Conservation (phyloP, 225 moss, liverwort and hornwort genomes). For the Ulota crispa region DNA sequence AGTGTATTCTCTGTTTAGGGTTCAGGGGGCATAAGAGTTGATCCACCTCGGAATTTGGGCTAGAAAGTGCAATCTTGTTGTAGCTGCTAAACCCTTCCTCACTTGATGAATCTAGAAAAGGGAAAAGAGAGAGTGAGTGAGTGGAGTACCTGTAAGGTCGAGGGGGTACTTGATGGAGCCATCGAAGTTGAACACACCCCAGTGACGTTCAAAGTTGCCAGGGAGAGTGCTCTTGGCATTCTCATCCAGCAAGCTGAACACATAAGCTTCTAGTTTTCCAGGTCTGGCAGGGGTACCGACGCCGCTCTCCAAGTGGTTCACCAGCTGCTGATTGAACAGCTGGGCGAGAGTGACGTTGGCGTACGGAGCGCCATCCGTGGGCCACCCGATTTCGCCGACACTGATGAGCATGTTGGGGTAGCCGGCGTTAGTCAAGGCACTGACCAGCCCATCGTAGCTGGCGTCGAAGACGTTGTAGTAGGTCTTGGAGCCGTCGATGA, state of each 20-base stretch:
- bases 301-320: conserved; percentile 63
- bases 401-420: conserved; percentile 66
- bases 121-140: background rate
- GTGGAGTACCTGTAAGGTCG: conserved; percentile 62
- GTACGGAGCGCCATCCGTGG: conserved; percentile 71
- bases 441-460: conserved; percentile 74
- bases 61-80: background rate
- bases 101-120: background rate
- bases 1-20: background rate
- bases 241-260: conserved; percentile 92
- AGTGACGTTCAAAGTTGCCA: conserved; percentile 86
- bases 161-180: conserved; percentile 76
- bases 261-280: conserved; percentile 72
- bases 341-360: conserved; percentile 58
- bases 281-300: conserved; percentile 76
- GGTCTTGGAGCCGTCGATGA: conserved; percentile 20
- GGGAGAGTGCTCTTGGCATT: conserved; percentile 82
- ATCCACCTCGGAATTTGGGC: background rate
- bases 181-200: conserved; percentile 89
- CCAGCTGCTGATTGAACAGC: conserved; percentile 67
- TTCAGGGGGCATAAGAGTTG: background rate
- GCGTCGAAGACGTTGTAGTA: conserved; percentile 92
- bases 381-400: conserved; percentile 96
- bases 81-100: background rate
- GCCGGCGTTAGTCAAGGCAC: conserved; percentile 56